Base-by-base conservation (phyloP, 2,329 filamentous ascomycete species). In the Esteya vermicola region DNA sequence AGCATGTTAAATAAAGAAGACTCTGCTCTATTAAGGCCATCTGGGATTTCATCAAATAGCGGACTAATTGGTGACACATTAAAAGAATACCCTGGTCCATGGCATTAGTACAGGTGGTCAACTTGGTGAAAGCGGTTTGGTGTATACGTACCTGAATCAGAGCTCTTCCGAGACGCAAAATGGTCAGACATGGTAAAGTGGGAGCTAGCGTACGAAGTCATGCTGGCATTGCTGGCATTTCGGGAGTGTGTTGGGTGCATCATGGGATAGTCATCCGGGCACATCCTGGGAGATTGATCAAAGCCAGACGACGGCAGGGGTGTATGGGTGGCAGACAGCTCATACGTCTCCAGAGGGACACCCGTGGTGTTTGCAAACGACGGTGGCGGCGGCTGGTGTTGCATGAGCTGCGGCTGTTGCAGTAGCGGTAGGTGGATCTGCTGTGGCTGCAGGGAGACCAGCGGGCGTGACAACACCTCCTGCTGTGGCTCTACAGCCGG, bases 171-270 rank as follows among this genome's bases (percentile, higher is more conserved):
- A 3, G 18, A 6, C 9, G 6, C 10, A n/a, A 16, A 25, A 10
- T 30, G 5, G 13, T 38, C 26, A 10, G 36, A 30, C 8, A 25
- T 6, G 14, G 25, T 9, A n/a, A 36, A 28, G n/a, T 36, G 20
- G 13, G 36, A 31, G 36, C 36, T 31, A 13, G 35, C 18, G 23
- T 30, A 38, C 8, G 36, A 38, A 21, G 26, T 38, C 36, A 38
- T 38, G 7, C 26, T 30, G 12, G 36, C 27, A 18, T 30, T 7
- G 9, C 36, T 38, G 4, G 36, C 28, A 18, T 32, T 32, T 19
- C 36, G 36, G 20, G 25, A 6, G 6, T 38, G 27, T 38, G 27
- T 13, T 30, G 2, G 35, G 4, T 18, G 33, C 21, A 16, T 16
- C 8, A 27, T n/a, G 16, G 28, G 4, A n/a, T n/a, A 22, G 16